Conservation (phyloP, 768 basidiomycete species). For the Lentinula sp. region DNA sequence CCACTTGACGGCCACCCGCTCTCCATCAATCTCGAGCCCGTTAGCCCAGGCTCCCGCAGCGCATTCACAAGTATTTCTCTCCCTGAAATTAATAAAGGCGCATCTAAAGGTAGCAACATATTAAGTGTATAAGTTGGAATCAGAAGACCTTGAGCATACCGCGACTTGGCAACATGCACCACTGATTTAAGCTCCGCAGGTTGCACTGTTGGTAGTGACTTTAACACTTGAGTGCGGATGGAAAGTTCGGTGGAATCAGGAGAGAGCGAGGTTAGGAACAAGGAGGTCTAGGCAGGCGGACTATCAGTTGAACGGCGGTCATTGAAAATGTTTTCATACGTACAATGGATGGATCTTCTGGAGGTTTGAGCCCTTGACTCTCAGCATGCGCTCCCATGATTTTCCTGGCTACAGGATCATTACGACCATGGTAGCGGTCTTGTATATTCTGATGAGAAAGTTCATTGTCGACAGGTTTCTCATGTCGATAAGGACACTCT, state of each 20-base stretch:
- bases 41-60: slow-evolving; percentile 89
- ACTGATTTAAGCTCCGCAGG: slow-evolving; percentile 73
- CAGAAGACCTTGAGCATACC: slow-evolving; percentile 29
- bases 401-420: slow-evolving; percentile 92
- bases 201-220: slow-evolving; percentile 58
- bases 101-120: slow-evolving; percentile 42
- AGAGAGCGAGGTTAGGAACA: slow-evolving; percentile 81
- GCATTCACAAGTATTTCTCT: slow-evolving; percentile 74
- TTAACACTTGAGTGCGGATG: slow-evolving; percentile 65
- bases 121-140: background rate
- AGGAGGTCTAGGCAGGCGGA: slow-evolving; percentile 52
- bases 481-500: slow-evolving; percentile 96
- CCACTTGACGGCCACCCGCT: slow-evolving; percentile 77
- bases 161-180: slow-evolving; percentile 79
- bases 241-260: slow-evolving; percentile 62
- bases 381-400: slow-evolving; percentile 80
- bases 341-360: slow-evolving; percentile 84
- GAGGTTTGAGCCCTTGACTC: slow-evolving; percentile 76
- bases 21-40: slow-evolving; percentile 81
- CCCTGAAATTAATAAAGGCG: slow-evolving; percentile 93
- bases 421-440: slow-evolving; percentile 88
- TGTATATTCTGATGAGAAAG: slow-evolving; percentile 89
- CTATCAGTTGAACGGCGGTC: background rate
- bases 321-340: slow-evolving; percentile 25
- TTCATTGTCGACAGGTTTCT: slow-evolving; percentile 78